These are phyloP conservation scores for Epichloe gansuensis DNA, from an alignment of 2,329 filamentous ascomycete species.

Conservation along the genomic window DNA sequence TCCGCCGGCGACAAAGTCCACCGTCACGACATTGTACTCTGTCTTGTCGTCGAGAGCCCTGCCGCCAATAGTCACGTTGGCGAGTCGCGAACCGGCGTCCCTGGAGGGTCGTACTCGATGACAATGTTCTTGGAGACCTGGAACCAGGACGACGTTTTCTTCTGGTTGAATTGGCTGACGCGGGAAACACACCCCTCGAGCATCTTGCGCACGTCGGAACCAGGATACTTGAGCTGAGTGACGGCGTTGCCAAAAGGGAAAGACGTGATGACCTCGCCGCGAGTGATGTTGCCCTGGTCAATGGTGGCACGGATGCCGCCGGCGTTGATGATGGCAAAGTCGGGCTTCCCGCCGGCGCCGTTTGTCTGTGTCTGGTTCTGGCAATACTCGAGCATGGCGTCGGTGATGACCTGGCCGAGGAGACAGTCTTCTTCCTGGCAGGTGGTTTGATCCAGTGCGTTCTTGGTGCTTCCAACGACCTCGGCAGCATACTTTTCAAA, in stretches of 20 bases:
- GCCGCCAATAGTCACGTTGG: slow-evolving; percentile 38
- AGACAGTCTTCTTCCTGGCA: slow-evolving; percentile 49
- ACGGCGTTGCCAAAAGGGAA: slow-evolving; percentile 57
- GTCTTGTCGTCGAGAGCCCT: slow-evolving; percentile 30
- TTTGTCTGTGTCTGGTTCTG: slow-evolving; percentile 32
- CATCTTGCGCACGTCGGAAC: slow-evolving; percentile 41
- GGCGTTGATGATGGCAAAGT: slow-evolving; percentile 51
- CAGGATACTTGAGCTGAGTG: slow-evolving; percentile 42
- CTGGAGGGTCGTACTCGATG: slow-evolving; percentile 42
- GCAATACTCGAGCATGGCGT: slow-evolving; percentile 51
- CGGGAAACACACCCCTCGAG: slow-evolving; percentile 46
- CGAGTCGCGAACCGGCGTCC: slow-evolving; percentile 35
- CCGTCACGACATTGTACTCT: slow-evolving; percentile 46
- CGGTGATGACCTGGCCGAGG: slow-evolving; percentile 41
- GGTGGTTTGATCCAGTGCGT: slow-evolving; percentile 45
- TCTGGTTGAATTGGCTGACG: slow-evolving; percentile 41
- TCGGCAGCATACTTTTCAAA: slow-evolving; percentile 49
- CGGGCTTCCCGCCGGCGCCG: slow-evolving; percentile 24
- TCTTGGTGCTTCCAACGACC: slow-evolving; percentile 23
- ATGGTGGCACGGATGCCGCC: slow-evolving; percentile 54
- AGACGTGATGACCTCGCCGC: slow-evolving; percentile 49
- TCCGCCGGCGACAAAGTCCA: slow-evolving; percentile 50
- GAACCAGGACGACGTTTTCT: slow-evolving; percentile 44
- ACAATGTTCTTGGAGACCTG: slow-evolving; percentile 47
- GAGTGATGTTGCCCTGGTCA: slow-evolving; percentile 46